Evolutionary conservation across 768 basidiomycete genomes (phyloP).

Genomic region (Pleurotus tuber-regium): DNA sequence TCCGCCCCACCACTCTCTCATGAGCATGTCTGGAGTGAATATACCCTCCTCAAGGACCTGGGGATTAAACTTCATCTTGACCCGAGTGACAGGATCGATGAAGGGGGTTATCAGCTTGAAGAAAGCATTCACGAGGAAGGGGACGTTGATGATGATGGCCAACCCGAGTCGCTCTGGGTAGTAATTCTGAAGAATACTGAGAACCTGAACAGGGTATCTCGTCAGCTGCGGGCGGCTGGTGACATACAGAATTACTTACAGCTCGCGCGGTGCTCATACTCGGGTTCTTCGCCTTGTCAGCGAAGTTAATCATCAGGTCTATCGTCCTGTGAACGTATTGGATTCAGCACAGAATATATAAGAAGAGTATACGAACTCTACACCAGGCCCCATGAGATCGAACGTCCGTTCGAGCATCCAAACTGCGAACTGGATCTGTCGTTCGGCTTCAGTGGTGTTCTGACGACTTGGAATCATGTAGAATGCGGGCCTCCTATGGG

Average conservation of each 20-base stretch:
- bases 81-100: constrained; percentile 78
- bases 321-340: constrained; percentile 47
- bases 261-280: constrained; percentile 39
- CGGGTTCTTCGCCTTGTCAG: constrained; percentile 63
- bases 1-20: constrained; percentile 72
- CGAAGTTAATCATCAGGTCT: constrained; percentile 71
- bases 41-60: constrained; percentile 61
- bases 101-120: constrained; percentile 78
- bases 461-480: constrained; percentile 73
- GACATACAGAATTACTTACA: no score
- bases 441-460: constrained; percentile 67
- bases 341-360: neutral
- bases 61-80: constrained; percentile 77
- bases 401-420: constrained; percentile 77
- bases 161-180: constrained; percentile 85
- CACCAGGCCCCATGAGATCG: constrained; percentile 77
- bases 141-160: constrained; percentile 77
- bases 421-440: constrained; percentile 71
- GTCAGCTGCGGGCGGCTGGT: no score
- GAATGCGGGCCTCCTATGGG: constrained; percentile 56
- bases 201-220: constrained; percentile 22
- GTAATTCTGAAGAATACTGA: constrained; percentile 73
- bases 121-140: constrained; percentile 72
- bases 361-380: constrained; percentile 55
- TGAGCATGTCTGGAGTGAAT: constrained; percentile 69